These are phyloP conservation scores for Albophoma yamanashiensis DNA, from an alignment of 2,329 filamentous ascomycete species.

Conservation along the genomic window DNA sequence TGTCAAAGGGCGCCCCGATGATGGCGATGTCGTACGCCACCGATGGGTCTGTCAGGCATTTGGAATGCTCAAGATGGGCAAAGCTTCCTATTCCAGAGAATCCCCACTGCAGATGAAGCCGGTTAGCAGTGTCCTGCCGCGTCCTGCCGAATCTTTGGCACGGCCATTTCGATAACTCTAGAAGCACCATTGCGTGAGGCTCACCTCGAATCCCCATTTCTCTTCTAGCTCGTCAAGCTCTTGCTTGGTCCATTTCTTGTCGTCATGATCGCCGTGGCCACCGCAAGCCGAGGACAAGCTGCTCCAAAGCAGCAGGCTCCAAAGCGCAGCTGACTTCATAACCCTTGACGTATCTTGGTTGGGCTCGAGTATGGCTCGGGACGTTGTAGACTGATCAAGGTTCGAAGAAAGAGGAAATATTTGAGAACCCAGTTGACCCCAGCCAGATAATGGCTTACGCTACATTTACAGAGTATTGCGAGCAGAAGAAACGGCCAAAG, in stretches of 20 bases:
- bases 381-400: not conserved
- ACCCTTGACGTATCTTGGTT: not conserved
- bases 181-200: constrained; percentile 6
- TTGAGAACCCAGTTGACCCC: not conserved
- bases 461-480: not conserved
- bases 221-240: constrained; percentile 40
- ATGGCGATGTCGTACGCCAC: constrained; percentile 61
- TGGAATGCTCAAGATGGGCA: constrained; percentile 58
- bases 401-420: not conserved
- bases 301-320: constrained; percentile 15
- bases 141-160: not conserved
- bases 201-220: constrained; percentile 48
- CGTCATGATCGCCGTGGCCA: constrained; percentile 18
- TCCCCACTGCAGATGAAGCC: constrained; percentile 17
- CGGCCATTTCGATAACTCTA: too few species aligned
- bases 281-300: constrained; percentile 15
- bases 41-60: constrained; percentile 56
- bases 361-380: not conserved
- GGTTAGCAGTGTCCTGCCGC: not conserved
- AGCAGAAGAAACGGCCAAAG: not conserved
- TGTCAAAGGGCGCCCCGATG: constrained; percentile 65
- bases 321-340: constrained; percentile 15
- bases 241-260: constrained; percentile 36
- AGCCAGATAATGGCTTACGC: too few species aligned
- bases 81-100: constrained; percentile 70